Conservation (phyloP, 306 rosid genomes). For the Mimosa pudica region DNA sequence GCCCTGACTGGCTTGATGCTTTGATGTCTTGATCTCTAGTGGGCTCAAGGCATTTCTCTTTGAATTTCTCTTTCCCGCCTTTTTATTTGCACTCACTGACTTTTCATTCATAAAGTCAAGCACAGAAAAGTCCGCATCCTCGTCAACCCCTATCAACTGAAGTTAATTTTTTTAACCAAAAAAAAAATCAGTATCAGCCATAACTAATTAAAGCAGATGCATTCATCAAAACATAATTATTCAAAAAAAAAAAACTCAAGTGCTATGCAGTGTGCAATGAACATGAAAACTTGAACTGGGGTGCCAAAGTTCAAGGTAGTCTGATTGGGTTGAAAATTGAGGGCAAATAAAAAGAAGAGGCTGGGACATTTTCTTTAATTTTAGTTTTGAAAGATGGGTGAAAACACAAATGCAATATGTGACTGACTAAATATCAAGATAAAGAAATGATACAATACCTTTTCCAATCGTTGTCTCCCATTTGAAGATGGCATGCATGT, state of each 20-base stretch:
- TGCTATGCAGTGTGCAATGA: neutral
- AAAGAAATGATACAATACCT: constrained; percentile 51
- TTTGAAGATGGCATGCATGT: constrained; percentile 82
- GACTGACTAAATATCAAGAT: constrained; percentile 26
- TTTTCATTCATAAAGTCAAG: constrained; percentile 46
- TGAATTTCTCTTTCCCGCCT: constrained; percentile 46
- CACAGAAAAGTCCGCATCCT: constrained; percentile 70
- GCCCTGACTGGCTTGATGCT: constrained; percentile 43
- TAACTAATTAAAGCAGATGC: neutral
- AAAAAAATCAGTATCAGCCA: constrained; percentile 30
- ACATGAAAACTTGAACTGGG: constrained; percentile 8
- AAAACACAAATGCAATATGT: constrained; percentile 4
- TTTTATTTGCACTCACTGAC: constrained; percentile 42
- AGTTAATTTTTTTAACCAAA: neutral
- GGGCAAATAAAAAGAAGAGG: neutral
- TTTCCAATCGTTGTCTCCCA: constrained; percentile 71
- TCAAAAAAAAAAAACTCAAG: neutral
- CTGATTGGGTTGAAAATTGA: neutral
- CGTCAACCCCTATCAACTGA: constrained; percentile 72
- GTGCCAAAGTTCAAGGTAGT: constrained; percentile 12
- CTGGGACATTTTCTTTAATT: neutral
- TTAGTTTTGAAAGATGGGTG: constrained; percentile 4
- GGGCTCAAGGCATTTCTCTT: constrained; percentile 43
- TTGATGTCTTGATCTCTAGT: constrained; percentile 47
- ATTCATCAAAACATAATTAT: constrained; percentile 5